phyloP scores from a whole-genome alignment of 441 rosid genomes.

The Eutrema salsugineum region DNA sequence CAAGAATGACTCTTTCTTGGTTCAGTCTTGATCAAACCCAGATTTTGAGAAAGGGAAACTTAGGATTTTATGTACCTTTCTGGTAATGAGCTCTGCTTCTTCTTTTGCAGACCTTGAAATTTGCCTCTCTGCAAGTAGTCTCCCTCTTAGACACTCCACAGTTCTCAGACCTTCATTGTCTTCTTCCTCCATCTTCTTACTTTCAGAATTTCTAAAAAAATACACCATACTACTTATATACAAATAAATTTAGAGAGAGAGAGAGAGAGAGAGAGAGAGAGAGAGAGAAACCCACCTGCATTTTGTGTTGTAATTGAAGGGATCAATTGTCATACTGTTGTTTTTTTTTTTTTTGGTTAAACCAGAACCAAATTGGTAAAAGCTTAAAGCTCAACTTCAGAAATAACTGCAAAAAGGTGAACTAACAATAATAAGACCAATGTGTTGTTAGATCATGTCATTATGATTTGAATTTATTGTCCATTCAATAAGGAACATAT shows the following conservation, averaged over 20 bases:
- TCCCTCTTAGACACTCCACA: slow-evolving; percentile 75
- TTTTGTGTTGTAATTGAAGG: slow-evolving; percentile 27
- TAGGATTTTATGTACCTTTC: slow-evolving; percentile 42
- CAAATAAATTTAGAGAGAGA: neutral
- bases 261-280: neutral
- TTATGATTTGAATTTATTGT: slow-evolving; percentile 25
- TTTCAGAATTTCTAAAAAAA: slow-evolving; percentile 8
- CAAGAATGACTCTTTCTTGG: neutral
- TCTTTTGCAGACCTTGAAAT: slow-evolving; percentile 64
- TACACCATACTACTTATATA: slow-evolving; percentile 17
- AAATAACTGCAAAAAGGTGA: slow-evolving; percentile 16
- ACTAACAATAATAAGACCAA: slow-evolving; percentile 7
- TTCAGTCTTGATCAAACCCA: slow-evolving; percentile 7
- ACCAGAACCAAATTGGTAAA: neutral
- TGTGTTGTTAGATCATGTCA: slow-evolving; percentile 26
- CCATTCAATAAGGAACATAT: slow-evolving; percentile 22
- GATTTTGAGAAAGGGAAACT: neutral
- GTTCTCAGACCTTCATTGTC: slow-evolving; percentile 53
- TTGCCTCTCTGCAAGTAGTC: slow-evolving; percentile 82
- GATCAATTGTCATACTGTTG: slow-evolving; percentile 31
- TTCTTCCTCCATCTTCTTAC: slow-evolving; percentile 47
- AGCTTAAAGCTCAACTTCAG: slow-evolving; percentile 16
- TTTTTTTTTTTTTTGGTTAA: neutral
- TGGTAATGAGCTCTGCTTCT: slow-evolving; percentile 52
- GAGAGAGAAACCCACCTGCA: slow-evolving; percentile 33